Percentiles rank a stretch among this genome's conserved stretches.
phyloP scores from a whole-genome alignment of 2,329 filamentous ascomycete species.

The Paraconiothyrium brasiliense region DNA sequence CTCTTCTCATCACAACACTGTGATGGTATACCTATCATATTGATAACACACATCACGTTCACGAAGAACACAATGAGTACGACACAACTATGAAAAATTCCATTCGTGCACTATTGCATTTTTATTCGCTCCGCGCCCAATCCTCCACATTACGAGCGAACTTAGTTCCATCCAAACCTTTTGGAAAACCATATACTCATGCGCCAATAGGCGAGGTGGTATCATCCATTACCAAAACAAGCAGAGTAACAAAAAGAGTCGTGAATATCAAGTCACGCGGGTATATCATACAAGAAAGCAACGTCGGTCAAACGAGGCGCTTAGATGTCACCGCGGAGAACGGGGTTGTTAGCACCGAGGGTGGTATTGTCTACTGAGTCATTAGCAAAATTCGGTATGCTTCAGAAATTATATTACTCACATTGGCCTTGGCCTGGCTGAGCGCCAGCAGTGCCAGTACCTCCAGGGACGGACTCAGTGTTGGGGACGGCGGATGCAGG shows the following conservation, averaged over 20 bases:
- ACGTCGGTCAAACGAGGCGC: background rate
- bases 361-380: slow-evolving; percentile 44
- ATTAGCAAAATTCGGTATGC: slow-evolving; percentile 19
- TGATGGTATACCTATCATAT: too few species aligned
- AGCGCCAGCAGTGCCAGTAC: slow-evolving; percentile 20
- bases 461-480: slow-evolving; percentile 16
- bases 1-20: too few species aligned
- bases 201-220: slow-evolving; percentile 39
- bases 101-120: background rate
- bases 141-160: slow-evolving; percentile 28
- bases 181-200: slow-evolving; percentile 28
- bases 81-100: background rate
- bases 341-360: slow-evolving; percentile 55
- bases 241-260: slow-evolving; percentile 35
- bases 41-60: too few species aligned
- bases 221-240: slow-evolving; percentile 37
- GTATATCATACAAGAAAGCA: background rate
- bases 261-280: slow-evolving; percentile 18
- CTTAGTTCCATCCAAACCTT: background rate
- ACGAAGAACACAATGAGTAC: too few species aligned
- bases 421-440: slow-evolving; percentile 5
- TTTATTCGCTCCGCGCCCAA: background rate
- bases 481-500: background rate
- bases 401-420: slow-evolving; percentile 24
- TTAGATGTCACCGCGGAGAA: slow-evolving; percentile 51